These are phyloP conservation scores for Umbelopsis sp. DNA, from an alignment of 192 early-diverging fungal species.

Conservation along the genomic window DNA sequence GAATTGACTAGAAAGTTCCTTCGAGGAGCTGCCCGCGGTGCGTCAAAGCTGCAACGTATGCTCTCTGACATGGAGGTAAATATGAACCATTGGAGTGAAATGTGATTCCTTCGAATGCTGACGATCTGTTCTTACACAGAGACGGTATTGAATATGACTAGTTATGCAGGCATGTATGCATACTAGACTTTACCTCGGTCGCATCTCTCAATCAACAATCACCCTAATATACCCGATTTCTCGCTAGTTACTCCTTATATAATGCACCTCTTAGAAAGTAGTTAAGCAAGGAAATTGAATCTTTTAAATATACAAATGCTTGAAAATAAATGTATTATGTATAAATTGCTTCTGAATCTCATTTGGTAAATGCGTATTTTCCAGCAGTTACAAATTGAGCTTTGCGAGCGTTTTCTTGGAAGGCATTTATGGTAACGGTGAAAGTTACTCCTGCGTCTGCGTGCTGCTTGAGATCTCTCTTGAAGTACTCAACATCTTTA, in stretches of 20 bases:
- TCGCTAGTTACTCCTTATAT: no score
- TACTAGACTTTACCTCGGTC: no score
- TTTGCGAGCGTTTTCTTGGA: conserved; percentile 32
- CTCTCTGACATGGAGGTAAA: conserved; percentile 11
- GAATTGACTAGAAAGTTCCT: conserved; percentile 8
- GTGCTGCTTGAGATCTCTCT: conserved; percentile 17
- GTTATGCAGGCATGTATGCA: no score
- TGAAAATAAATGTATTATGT: conserved; percentile 8
- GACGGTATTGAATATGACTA: no score
- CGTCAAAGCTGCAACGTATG: conserved; percentile 15
- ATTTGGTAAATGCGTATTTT: conserved; percentile 10
- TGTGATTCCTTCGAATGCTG: no score
- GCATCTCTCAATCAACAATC: no score
- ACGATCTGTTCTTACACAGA: no score
- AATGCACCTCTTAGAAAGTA: background rate
- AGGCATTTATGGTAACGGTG: conserved; percentile 44
- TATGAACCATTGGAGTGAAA: background rate
- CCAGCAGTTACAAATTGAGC: conserved; percentile 31
- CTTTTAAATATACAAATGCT: background rate
- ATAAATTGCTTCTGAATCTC: background rate
- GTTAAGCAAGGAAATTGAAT: background rate
- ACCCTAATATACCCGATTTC: no score
- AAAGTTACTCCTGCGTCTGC: conserved; percentile 35
- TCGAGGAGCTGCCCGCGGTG: conserved; percentile 3
- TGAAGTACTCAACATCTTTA: conserved; percentile 35